Evolutionary conservation across 495 filamentous ascomycete species (phyloP).

Genomic region (Aspergillus homomorphus): DNA sequence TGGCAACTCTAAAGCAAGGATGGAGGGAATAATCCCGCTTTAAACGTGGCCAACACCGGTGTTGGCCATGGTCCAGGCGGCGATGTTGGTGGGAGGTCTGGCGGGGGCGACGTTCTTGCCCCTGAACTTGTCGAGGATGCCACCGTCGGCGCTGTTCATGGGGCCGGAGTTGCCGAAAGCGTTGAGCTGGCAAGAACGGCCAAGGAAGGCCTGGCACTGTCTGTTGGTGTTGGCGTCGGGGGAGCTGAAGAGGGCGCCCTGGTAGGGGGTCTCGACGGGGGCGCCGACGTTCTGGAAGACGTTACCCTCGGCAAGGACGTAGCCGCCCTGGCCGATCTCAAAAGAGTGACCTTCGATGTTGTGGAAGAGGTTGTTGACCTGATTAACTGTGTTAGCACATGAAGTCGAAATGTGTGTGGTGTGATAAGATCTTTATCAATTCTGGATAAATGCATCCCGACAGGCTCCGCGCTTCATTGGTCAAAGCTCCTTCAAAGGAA

Average conservation of each 20-base stretch:
- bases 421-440: too few species aligned
- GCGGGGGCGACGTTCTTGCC: constrained; percentile 50
- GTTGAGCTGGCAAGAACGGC: constrained; percentile 45
- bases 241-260: constrained; percentile 44
- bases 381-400: not conserved
- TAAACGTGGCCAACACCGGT: constrained; percentile 1
- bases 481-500: too few species aligned
- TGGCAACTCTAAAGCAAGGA: too few species aligned
- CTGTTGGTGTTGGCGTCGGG: constrained; percentile 34
- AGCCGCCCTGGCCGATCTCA: constrained; percentile 49
- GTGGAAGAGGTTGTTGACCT: constrained; percentile 61
- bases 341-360: constrained; percentile 53
- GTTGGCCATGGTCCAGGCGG: constrained; percentile 14
- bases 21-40: too few species aligned
- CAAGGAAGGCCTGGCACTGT: constrained; percentile 40
- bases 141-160: constrained; percentile 35
- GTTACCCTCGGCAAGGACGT: constrained; percentile 57
- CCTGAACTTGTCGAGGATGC: constrained; percentile 46
- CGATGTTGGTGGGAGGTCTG: constrained; percentile 29
- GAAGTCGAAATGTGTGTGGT: too few species aligned
- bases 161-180: constrained; percentile 43
- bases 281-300: constrained; percentile 52
- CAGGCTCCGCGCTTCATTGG: too few species aligned
- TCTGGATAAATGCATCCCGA: too few species aligned
- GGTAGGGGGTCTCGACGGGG: constrained; percentile 26